Evolutionary conservation across 1,139 yeast species (phyloP), one percentile per base, ranked within the genome.

Genomic region (Saccharomyces uvarum): DNA sequence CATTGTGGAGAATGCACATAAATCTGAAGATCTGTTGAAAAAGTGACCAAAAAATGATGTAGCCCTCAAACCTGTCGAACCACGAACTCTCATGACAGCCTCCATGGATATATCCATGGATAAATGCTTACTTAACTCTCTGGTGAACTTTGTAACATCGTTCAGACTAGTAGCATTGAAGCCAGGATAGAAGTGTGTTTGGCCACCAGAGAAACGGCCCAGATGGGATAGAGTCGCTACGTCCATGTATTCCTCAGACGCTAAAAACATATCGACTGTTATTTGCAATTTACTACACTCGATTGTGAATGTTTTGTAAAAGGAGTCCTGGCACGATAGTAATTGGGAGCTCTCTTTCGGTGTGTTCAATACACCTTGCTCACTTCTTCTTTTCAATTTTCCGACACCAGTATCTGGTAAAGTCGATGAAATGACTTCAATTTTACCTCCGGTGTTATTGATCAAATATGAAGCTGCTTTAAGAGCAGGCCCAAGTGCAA

Each of bases 1-100:
- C 81, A 89, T 87, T 3, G 96, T 83, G 51, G 99, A 96, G 83
- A 91, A 91, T n/a, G 97, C 87, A 75, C 97, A 90, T 66, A 93
- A 77, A 69, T 95, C 99, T 3, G 96, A 86, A 0, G 97, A 89
- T 72, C 99, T 82, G 72, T 88, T 89, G 77, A 93, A 95, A 73
- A 93, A 93, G 74, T 93, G 95, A 61, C 99, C 99, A 70, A 81
- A 91, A 74, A 88, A 91, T 33, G 88, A 78, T 55, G 80, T 79
- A 84, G 89, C 86, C 70, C 93, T 83, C 61, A 93, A 73, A 32
- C 98, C 98, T 57, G 91, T 82, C 1, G 96, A 86, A 42, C 96
- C 95, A 75, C 99, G 85, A 48, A 93, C 95, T 72, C 99, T 85
- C 75, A 93, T 79, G 27, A 93, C 98, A 3, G 97, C 96, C 73